Evolutionary conservation across 2,329 filamentous ascomycete species (phyloP).

Genomic region (Nemania serpens): DNA sequence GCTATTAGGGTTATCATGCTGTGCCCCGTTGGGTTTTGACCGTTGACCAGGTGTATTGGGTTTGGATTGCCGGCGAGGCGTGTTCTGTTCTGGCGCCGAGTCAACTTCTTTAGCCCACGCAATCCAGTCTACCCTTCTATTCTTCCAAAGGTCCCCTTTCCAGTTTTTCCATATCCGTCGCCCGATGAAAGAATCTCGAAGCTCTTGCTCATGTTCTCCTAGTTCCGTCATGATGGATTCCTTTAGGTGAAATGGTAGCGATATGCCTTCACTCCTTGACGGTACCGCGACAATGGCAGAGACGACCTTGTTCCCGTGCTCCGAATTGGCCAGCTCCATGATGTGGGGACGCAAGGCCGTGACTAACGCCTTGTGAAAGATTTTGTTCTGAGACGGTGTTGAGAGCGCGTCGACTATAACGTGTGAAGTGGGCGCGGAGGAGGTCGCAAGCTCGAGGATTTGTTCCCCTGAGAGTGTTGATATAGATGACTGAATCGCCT

Average conservation of each 20-base stretch:
- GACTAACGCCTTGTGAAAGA: slow-evolving; percentile 61
- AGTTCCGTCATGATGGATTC: slow-evolving; percentile 58
- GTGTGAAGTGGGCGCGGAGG: slow-evolving; percentile 54
- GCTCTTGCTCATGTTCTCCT: slow-evolving; percentile 51
- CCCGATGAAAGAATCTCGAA: slow-evolving; percentile 60
- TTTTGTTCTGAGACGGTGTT: slow-evolving; percentile 53
- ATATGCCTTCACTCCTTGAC: slow-evolving; percentile 52
- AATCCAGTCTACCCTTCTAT: slow-evolving; percentile 59
- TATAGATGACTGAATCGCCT: slow-evolving; percentile 75
- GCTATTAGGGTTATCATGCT: slow-evolving; percentile 22
- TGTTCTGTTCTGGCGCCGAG: slow-evolving; percentile 27
- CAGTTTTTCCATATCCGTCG: slow-evolving; percentile 62
- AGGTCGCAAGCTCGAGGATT: slow-evolving; percentile 67
- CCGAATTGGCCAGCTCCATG: slow-evolving; percentile 53
- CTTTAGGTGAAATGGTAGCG: slow-evolving; percentile 62
- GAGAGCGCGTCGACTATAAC: slow-evolving; percentile 57
- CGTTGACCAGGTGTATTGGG: slow-evolving; percentile 14
- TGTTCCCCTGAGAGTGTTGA: slow-evolving; percentile 60
- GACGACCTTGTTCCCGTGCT: slow-evolving; percentile 57
- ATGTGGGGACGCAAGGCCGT: slow-evolving; percentile 52
- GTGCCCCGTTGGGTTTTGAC: slow-evolving; percentile 11
- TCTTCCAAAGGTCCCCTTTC: slow-evolving; percentile 63
- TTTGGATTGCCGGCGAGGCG: slow-evolving; percentile 20
- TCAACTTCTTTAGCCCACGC: slow-evolving; percentile 59
- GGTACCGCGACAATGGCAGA: slow-evolving; percentile 55